Evolutionary conservation across 345 rosid species (phyloP).

Genomic region (Salix purpurea): DNA sequence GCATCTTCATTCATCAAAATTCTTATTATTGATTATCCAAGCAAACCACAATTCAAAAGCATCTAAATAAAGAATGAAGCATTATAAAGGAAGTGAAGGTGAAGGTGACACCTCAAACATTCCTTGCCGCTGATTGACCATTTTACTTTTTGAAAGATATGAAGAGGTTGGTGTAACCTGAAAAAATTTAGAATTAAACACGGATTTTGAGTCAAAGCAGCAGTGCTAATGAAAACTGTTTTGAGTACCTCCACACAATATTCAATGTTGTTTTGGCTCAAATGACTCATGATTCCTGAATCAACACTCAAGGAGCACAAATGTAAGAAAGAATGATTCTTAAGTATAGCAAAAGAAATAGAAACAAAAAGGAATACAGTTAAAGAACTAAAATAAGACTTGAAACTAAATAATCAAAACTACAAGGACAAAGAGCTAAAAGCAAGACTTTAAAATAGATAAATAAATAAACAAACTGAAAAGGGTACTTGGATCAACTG

Average conservation of each 20-base stretch:
- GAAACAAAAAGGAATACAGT: background rate
- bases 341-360: background rate
- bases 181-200: slow-evolving; percentile 12
- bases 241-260: slow-evolving; percentile 55
- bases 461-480: slow-evolving; percentile 1
- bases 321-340: background rate
- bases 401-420: background rate
- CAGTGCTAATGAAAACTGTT: slow-evolving; percentile 8
- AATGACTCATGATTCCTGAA: slow-evolving; percentile 52
- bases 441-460: background rate
- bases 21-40: background rate
- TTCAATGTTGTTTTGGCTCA: slow-evolving; percentile 44
- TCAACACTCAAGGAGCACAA: slow-evolving; percentile 35
- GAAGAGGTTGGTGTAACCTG: slow-evolving; percentile 37
- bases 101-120: slow-evolving; percentile 34
- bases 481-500: slow-evolving; percentile 58
- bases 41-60: background rate
- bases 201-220: background rate
- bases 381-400: background rate
- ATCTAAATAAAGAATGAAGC: background rate
- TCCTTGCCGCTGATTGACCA: slow-evolving; percentile 18
- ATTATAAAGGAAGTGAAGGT: background rate
- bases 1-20: background rate
- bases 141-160: slow-evolving; percentile 6
- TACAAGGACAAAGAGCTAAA: background rate